Evolutionary conservation across 2,329 filamentous ascomycete genomes (phyloP).

Genomic region (Fusarium sp.): DNA sequence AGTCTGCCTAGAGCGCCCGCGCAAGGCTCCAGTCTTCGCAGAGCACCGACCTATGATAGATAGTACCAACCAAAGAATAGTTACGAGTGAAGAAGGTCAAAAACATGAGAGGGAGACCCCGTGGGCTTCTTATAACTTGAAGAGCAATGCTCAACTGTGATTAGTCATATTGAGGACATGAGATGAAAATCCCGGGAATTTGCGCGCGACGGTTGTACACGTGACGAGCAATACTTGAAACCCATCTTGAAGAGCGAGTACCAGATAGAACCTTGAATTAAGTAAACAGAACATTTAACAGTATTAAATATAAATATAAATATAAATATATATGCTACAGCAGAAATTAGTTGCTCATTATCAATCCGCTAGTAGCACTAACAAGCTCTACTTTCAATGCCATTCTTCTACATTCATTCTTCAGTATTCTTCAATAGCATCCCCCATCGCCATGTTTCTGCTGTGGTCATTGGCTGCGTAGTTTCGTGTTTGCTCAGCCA

Average conservation of each 20-base stretch:
- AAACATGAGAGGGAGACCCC: too few relatives aligned
- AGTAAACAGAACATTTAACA: background rate
- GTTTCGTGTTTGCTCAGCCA: background rate
- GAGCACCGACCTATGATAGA: too few relatives aligned
- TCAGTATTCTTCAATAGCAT: background rate
- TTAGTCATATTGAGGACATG: background rate
- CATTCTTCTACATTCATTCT: slow-evolving; percentile 3
- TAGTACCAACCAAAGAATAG: too few relatives aligned
- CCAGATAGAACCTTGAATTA: too few relatives aligned
- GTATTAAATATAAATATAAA: background rate
- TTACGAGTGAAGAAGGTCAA: too few relatives aligned
- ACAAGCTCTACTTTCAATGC: slow-evolving; percentile 15
- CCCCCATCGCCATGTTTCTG: background rate
- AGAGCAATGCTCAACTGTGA: background rate
- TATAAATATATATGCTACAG: background rate
- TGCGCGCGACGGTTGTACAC: background rate
- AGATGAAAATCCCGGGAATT: background rate
- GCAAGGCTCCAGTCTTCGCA: background rate
- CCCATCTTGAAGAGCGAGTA: too few relatives aligned
- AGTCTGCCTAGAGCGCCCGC: background rate
- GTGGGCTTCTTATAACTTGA: too few relatives aligned
- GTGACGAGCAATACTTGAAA: background rate
- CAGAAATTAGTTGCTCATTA: background rate
- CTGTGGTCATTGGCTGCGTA: background rate
- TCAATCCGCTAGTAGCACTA: slow-evolving; percentile 6